Conservation (phyloP, 2,329 filamentous ascomycete species). For the Beauveria australis region DNA sequence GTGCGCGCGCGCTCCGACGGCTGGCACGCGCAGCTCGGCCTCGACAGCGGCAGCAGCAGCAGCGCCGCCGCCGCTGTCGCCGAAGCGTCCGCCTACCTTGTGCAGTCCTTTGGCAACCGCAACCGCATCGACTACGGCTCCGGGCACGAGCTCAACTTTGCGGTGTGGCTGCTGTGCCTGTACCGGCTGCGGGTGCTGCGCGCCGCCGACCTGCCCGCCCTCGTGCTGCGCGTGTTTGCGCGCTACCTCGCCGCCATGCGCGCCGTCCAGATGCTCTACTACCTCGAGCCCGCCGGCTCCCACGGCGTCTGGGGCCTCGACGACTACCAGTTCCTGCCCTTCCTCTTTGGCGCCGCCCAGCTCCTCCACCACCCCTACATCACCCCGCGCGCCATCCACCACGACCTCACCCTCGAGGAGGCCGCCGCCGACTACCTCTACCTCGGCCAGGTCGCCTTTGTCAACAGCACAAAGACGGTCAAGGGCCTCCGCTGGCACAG, state of each 20-base stretch:
- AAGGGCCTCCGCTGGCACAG: constrained; percentile 92
- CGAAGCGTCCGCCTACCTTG: constrained; percentile 73
- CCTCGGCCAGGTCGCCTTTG: constrained; percentile 84
- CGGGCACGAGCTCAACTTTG: constrained; percentile 94
- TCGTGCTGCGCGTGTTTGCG: constrained; percentile 72
- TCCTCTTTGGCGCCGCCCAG: constrained; percentile 89
- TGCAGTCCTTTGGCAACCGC: constrained; percentile 77
- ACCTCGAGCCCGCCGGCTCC: constrained; percentile 91
- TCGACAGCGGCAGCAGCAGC: constrained; percentile 41
- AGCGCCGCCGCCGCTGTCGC: constrained; percentile 39
- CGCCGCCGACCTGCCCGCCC: constrained; percentile 57
- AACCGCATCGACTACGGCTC: constrained; percentile 92
- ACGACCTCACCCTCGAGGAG: constrained; percentile 79
- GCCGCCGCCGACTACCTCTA: constrained; percentile 79
- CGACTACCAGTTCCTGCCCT: constrained; percentile 95
- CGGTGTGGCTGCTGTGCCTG: constrained; percentile 92
- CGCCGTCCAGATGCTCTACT: constrained; percentile 81
- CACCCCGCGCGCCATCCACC: constrained; percentile 76
- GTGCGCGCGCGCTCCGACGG: constrained; percentile 44
- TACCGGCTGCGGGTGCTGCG: constrained; percentile 66
- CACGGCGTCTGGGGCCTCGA: constrained; percentile 98
- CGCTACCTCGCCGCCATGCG: constrained; percentile 85
- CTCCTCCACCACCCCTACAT: constrained; percentile 76
- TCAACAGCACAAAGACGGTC: constrained; percentile 94
- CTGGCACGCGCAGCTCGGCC: constrained; percentile 58